A percentile compares a stretch with the other conserved stretches of the same genome.
These are phyloP conservation scores for Oryza glumipatula DNA, from an alignment of 176 grass and related monocot genomes.

Conservation along the genomic window DNA sequence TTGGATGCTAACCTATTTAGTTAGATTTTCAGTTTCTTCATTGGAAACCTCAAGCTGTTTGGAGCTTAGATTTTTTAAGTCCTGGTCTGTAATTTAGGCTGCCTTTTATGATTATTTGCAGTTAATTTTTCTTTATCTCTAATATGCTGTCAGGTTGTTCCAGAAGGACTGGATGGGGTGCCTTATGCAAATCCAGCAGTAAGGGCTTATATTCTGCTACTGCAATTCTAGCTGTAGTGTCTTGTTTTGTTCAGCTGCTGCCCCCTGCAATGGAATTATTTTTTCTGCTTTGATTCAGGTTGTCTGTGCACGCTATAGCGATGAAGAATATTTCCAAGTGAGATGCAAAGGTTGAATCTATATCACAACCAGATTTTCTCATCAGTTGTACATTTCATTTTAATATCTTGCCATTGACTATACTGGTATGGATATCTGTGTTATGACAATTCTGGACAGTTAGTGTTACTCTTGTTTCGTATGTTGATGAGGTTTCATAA, in stretches of 20 bases:
- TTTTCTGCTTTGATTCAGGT: conserved; percentile 59
- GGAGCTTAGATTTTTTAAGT: not conserved
- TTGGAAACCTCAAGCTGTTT: not conserved
- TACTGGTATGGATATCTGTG: conserved; percentile 18
- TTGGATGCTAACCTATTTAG: not conserved
- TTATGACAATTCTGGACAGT: conserved; percentile 13
- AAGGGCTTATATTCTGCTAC: conserved; percentile 27
- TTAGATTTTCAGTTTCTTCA: conserved; percentile 29
- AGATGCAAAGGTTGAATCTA: conserved; percentile 83
- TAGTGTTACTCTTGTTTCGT: not conserved
- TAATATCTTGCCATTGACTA: conserved; percentile 9
- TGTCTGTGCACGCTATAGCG: conserved; percentile 76
- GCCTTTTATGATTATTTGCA: not conserved
- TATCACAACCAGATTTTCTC: not conserved
- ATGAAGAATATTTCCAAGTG: conserved; percentile 85
- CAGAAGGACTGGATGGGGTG: conserved; percentile 69
- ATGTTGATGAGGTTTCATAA: not conserved
- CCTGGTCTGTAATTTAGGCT: not conserved
- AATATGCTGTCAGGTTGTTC: conserved; percentile 59
- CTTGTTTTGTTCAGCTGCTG: conserved; percentile 21
- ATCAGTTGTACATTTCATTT: conserved; percentile 26
- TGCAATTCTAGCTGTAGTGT: conserved; percentile 17
- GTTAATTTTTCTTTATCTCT: not conserved
- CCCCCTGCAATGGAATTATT: conserved; percentile 33
- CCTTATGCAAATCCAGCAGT: conserved; percentile 77